Conservation (phyloP, 1,284 basidiomycete species). For the Ceratobasidium sp. region DNA sequence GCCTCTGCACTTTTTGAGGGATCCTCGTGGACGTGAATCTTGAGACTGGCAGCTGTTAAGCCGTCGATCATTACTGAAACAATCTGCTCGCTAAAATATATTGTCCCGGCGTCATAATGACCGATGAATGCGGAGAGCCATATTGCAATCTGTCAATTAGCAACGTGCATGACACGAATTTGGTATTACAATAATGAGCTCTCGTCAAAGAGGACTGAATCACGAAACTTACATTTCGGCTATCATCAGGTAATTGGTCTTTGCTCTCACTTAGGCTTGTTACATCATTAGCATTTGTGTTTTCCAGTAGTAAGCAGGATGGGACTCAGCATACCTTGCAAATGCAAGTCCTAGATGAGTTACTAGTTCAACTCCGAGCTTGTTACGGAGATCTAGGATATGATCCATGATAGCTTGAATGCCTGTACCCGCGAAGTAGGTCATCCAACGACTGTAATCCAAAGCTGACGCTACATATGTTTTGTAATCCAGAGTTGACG, state of each 20-base stretch:
- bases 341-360: slow-evolving; percentile 10
- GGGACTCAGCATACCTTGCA: slow-evolving; percentile 7
- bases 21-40: background rate
- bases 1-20: background rate
- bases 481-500: too few species aligned
- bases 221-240: too few species aligned
- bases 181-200: too few species aligned
- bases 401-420: background rate
- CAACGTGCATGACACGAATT: too few species aligned
- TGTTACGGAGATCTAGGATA: background rate
- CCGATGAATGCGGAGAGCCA: slow-evolving; percentile 1
- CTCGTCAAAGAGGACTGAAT: too few species aligned
- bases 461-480: background rate
- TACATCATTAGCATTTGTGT: too few species aligned
- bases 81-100: background rate
- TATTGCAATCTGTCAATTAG: slow-evolving; percentile 2
- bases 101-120: background rate
- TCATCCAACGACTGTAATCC: slow-evolving; percentile 15
- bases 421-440: background rate
- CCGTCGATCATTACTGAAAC: slow-evolving; percentile 4
- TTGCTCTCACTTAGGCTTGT: too few species aligned
- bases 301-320: too few species aligned
- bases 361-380: background rate
- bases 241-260: too few species aligned
- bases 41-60: background rate